Conservation (phyloP, 1,284 basidiomycete genomes). For the Sporisorium sorghi region DNA sequence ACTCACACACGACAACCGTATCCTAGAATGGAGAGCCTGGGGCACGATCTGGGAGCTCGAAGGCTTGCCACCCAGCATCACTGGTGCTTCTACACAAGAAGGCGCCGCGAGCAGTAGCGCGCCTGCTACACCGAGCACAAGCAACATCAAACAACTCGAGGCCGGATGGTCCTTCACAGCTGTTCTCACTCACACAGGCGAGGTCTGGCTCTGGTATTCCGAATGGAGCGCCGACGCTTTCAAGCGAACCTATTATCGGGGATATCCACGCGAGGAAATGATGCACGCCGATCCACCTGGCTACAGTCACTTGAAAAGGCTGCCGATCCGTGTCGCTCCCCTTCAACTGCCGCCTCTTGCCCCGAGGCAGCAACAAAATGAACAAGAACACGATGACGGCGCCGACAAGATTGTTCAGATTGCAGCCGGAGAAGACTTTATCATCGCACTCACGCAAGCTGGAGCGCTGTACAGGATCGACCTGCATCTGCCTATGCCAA, state of each 20-base stretch:
- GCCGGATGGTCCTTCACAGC: constrained; percentile 55
- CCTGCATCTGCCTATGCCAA: constrained; percentile 8
- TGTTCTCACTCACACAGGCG: constrained; percentile 21
- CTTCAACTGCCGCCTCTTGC: constrained; percentile 12
- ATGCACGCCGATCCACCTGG: constrained; percentile 18
- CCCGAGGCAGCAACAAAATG: not conserved
- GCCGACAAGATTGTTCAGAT: constrained; percentile 28
- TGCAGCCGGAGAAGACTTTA: constrained; percentile 53
- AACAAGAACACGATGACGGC: not conserved
- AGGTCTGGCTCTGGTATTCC: constrained; percentile 27
- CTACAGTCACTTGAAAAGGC: not conserved
- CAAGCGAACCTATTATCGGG: constrained; percentile 9
- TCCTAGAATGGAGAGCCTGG: constrained; percentile 55
- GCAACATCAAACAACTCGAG: constrained; percentile 48
- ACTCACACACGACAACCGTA: constrained; percentile 66
- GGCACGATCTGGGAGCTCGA: constrained; percentile 27
- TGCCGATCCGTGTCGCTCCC: constrained; percentile 19
- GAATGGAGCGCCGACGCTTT: constrained; percentile 21
- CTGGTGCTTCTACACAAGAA: not conserved
- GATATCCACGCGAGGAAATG: not conserved
- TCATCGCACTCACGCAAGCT: constrained; percentile 47
- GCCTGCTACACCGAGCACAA: not conserved
- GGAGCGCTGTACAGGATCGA: constrained; percentile 47
- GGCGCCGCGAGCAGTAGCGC: not conserved
- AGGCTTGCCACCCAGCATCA: constrained; percentile 7